phyloP scores from a whole-genome alignment of 2,329 filamentous ascomycete genomes.

The Ophiostoma himal-ulmi region DNA sequence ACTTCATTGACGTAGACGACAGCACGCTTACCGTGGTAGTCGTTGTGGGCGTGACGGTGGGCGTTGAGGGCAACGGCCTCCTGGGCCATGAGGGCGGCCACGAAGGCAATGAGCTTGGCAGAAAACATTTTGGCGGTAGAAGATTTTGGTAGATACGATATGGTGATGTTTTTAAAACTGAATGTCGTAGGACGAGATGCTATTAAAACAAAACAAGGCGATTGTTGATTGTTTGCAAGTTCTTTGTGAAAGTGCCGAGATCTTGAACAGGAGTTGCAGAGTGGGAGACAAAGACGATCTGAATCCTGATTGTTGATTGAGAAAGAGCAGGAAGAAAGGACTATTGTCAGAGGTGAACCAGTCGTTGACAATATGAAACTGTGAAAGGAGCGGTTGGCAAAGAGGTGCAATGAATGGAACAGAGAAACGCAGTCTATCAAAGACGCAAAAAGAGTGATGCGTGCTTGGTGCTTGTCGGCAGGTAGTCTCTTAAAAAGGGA shows the following conservation, averaged over 20 bases:
- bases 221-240: neutral
- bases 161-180: neutral
- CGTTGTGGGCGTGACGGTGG: conserved; percentile 39
- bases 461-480: conserved; percentile 30
- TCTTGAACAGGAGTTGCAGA: neutral
- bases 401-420: conserved; percentile 22
- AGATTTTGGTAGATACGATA: neutral
- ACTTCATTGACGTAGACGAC: conserved; percentile 33
- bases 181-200: neutral
- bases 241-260: neutral
- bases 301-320: conserved; percentile 12
- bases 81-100: conserved; percentile 41
- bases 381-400: conserved; percentile 12
- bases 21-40: conserved; percentile 33
- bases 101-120: conserved; percentile 36
- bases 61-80: conserved; percentile 40
- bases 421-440: conserved; percentile 44
- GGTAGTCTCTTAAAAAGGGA: conserved; percentile 24
- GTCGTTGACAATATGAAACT: conserved; percentile 20
- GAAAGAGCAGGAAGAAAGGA: conserved; percentile 14
- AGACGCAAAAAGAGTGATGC: conserved; percentile 44
- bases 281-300: neutral
- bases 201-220: conserved; percentile 15
- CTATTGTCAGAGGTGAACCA: conserved; percentile 19
- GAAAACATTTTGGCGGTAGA: conserved; percentile 23